A percentile compares a stretch with the other conserved stretches of the same genome.
phyloP scores from a whole-genome alignment of 768 basidiomycete species.

The Kwoniella sp. region DNA sequence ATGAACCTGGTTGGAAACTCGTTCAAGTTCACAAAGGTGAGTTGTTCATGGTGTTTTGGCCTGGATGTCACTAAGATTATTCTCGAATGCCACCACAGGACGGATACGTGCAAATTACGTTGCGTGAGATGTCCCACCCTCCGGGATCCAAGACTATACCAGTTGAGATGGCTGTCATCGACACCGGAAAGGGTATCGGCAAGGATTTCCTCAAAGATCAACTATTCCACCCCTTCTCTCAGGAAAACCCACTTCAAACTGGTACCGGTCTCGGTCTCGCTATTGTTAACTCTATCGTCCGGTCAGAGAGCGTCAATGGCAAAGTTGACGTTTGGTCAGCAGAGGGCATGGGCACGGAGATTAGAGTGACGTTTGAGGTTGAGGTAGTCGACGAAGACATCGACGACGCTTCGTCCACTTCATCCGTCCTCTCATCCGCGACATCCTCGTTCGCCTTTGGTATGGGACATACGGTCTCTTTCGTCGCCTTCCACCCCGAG shows the following conservation, averaged over 20 bases:
- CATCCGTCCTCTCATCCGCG: conserved; percentile 6
- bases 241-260: conserved; percentile 90
- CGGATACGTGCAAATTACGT: conserved; percentile 81
- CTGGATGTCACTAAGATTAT: too few species aligned
- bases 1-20: conserved; percentile 97
- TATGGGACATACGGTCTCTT: conserved; percentile 59
- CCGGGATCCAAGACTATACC: conserved; percentile 63
- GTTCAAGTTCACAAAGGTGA: conserved; percentile 82
- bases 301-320: conserved; percentile 79
- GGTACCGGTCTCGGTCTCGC: conserved; percentile 93
- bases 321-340: conserved; percentile 93
- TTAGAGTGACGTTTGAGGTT: conserved; percentile 79
- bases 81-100: conserved; percentile 60
- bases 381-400: conserved; percentile 62
- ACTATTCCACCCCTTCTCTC: conserved; percentile 94
- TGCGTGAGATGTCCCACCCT: conserved; percentile 71
- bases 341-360: conserved; percentile 86
- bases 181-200: conserved; percentile 95
- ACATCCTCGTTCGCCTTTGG: conserved; percentile 35
- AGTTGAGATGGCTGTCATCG: conserved; percentile 79
- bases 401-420: conserved; percentile 44
- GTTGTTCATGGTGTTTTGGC: too few species aligned
- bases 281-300: conserved; percentile 89
- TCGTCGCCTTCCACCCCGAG: conserved; percentile 70
- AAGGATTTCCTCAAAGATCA: conserved; percentile 92